Conservation (phyloP, 306 rosid species). For the Cucurbita pepo region DNA sequence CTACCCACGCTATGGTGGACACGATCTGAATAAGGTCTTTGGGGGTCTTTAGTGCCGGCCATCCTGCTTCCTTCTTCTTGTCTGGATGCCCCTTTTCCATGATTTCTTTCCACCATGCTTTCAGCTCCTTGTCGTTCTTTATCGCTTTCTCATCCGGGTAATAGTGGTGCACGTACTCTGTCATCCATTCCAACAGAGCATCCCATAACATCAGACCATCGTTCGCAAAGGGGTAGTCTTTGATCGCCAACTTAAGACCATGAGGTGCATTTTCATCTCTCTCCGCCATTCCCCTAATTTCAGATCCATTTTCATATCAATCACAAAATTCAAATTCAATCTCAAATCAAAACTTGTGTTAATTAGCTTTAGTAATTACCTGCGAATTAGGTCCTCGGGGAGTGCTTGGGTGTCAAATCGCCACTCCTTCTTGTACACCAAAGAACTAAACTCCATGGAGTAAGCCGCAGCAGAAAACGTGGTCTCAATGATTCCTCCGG, state of each 20-base stretch:
- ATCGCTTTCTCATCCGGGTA: conserved; percentile 17
- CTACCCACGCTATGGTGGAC: conserved; percentile 39
- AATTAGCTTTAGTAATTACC: conserved; percentile 16
- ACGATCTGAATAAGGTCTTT: conserved; percentile 37
- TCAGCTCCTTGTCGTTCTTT: conserved; percentile 35
- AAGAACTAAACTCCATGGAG: conserved; percentile 33
- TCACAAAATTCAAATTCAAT: too few species aligned
- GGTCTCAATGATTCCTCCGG: conserved; percentile 39
- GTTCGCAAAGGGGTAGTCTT: conserved; percentile 66
- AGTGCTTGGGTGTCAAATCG: conserved; percentile 40
- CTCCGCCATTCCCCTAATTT: conserved; percentile 45
- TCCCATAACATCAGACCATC: conserved; percentile 60
- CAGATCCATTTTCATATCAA: too few species aligned
- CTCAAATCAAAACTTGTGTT: too few species aligned
- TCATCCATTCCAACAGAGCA: conserved; percentile 36
- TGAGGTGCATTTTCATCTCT: conserved; percentile 36
- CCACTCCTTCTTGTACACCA: conserved; percentile 48
- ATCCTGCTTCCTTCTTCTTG: conserved; percentile 42
- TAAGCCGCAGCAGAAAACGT: conserved; percentile 29
- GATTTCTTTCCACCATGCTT: conserved; percentile 73
- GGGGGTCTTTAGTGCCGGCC: conserved; percentile 37
- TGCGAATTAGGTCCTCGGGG: conserved; percentile 49
- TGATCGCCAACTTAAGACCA: conserved; percentile 28
- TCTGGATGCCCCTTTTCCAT: conserved; percentile 41
- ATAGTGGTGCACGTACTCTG: conserved; percentile 49